Evolutionary conservation across 2,329 filamentous ascomycete genomes (phyloP).

Genomic region (Ophiostoma himal-ulmi): DNA sequence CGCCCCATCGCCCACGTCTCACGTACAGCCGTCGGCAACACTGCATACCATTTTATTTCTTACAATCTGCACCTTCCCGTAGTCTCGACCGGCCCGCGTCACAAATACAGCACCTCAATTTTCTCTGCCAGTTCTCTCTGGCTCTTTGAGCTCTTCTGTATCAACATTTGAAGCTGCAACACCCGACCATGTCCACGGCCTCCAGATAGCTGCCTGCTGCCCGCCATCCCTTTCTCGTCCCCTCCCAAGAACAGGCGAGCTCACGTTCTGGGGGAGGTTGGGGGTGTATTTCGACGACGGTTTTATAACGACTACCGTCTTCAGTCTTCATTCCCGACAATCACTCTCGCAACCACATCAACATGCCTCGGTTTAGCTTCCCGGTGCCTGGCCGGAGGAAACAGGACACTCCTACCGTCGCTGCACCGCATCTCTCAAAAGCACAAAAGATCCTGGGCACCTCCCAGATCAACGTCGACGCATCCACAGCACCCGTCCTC

Average conservation of each 20-base stretch:
- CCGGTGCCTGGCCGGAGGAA: slow-evolving; percentile 45
- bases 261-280: slow-evolving; percentile 11
- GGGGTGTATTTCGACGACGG: neutral
- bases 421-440: slow-evolving; percentile 43
- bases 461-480: slow-evolving; percentile 41
- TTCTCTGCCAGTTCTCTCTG: neutral
- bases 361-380: slow-evolving; percentile 43
- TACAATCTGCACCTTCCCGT: slow-evolving; percentile 5
- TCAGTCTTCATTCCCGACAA: neutral
- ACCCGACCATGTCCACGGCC: slow-evolving; percentile 3
- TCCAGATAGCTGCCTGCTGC: neutral
- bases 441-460: slow-evolving; percentile 48
- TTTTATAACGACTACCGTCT: neutral
- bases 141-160: neutral
- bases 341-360: slow-evolving; percentile 14
- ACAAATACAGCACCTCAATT: slow-evolving; percentile 11
- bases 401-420: slow-evolving; percentile 31
- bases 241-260: slow-evolving; percentile 10
- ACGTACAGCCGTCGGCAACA: slow-evolving; percentile 1
- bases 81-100: neutral
- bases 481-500: slow-evolving; percentile 25
- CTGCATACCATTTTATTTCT: neutral
- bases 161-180: neutral
- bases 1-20: neutral
- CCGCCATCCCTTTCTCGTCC: slow-evolving; percentile 1